A percentile compares a stretch with the other conserved stretches of the same genome.
Conservation (phyloP, 768 basidiomycete genomes). For the Mycena polygramma region DNA sequence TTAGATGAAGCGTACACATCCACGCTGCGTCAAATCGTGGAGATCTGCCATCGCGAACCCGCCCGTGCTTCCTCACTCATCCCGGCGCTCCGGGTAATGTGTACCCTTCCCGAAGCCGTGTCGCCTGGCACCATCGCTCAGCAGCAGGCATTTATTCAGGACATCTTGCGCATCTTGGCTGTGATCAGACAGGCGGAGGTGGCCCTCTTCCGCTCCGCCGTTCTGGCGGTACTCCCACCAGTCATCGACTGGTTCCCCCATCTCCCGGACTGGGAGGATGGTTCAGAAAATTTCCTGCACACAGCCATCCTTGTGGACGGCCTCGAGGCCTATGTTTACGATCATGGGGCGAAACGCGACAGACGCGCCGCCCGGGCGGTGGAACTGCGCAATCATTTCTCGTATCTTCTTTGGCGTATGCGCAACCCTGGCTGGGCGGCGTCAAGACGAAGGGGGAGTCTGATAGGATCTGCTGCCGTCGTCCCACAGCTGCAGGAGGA, state of each 20-base stretch:
- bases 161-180: background rate
- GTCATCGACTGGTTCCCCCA: background rate
- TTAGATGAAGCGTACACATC: background rate
- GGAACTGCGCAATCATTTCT: background rate
- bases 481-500: too few relatives aligned
- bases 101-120: background rate
- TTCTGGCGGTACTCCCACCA: background rate
- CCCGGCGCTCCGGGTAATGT: background rate
- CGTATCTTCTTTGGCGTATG: background rate
- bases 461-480: too few relatives aligned
- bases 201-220: background rate
- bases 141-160: background rate
- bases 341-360: background rate
- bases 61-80: background rate
- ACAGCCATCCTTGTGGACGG: background rate
- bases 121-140: background rate
- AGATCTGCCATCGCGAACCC: background rate
- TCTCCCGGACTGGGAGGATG: background rate
- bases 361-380: background rate
- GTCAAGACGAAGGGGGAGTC: too few relatives aligned
- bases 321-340: background rate
- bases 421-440: too few relatives aligned
- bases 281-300: background rate
- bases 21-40: background rate
- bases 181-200: background rate